phyloP scores from a whole-genome alignment of 305 asterid species.

The Vinca major region DNA sequence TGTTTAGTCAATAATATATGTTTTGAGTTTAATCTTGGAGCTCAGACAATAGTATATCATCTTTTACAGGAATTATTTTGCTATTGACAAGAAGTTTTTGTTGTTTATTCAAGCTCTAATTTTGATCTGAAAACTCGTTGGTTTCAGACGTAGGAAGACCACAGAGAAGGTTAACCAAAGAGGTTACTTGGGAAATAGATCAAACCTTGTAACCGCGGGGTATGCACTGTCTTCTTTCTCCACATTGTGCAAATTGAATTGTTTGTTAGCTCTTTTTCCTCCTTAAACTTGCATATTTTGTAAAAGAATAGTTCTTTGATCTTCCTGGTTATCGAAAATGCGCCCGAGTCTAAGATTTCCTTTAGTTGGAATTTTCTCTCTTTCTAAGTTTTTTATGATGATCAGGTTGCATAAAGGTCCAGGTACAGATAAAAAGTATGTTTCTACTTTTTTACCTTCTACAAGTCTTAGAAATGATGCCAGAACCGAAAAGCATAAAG shows the following conservation, averaged over 20 bases:
- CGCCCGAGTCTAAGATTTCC: neutral
- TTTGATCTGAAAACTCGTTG: slow-evolving; percentile 10
- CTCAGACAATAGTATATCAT: neutral
- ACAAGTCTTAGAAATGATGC: slow-evolving; percentile 14
- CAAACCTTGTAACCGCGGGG: slow-evolving; percentile 41
- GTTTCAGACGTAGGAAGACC: slow-evolving; percentile 44
- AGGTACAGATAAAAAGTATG: slow-evolving; percentile 5
- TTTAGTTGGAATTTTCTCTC: neutral
- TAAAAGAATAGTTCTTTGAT: neutral
- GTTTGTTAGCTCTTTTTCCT: neutral
- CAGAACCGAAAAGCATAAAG: slow-evolving; percentile 20
- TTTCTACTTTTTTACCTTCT: slow-evolving; percentile 1
- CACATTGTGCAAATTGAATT: neutral
- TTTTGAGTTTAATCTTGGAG: neutral
- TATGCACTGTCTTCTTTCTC: slow-evolving; percentile 24
- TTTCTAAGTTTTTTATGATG: neutral
- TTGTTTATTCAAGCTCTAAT: slow-evolving; percentile 10
- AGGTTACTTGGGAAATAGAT: slow-evolving; percentile 35
- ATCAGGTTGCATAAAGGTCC: slow-evolving; percentile 18
- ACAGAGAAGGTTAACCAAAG: slow-evolving; percentile 37
- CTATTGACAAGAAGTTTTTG: neutral
- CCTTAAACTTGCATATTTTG: neutral
- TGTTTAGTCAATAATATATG: neutral
- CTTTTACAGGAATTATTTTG: slow-evolving; percentile 1
- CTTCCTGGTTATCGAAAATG: neutral